Conservation (phyloP, 495 filamentous ascomycete genomes). For the Penicillium cosmopolitanum region DNA sequence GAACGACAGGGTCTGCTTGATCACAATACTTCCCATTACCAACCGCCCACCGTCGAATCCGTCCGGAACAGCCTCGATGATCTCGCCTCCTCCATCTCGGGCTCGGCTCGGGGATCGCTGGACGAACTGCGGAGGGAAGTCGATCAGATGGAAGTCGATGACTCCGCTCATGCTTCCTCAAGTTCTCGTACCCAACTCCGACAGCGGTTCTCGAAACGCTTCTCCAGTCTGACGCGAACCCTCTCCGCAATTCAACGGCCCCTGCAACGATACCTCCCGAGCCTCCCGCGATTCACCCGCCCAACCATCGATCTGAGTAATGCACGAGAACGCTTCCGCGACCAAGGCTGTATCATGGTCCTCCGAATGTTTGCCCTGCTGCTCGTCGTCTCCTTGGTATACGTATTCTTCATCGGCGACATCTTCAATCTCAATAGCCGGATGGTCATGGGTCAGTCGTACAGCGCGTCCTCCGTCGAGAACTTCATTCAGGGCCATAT, state of each 20-base stretch:
- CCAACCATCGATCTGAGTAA: slow-evolving; percentile 36
- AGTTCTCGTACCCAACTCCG: slow-evolving; percentile 42
- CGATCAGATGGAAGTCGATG: slow-evolving; percentile 87
- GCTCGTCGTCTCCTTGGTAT: slow-evolving; percentile 74
- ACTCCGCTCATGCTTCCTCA: slow-evolving; percentile 56
- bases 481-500: slow-evolving; percentile 71
- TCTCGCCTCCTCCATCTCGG: slow-evolving; percentile 46
- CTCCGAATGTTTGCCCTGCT: slow-evolving; percentile 74
- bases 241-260: slow-evolving; percentile 60
- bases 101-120: slow-evolving; percentile 49
- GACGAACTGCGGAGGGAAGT: slow-evolving; percentile 77
- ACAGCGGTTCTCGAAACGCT: slow-evolving; percentile 56
- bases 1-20: slow-evolving; percentile 65
- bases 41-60: slow-evolving; percentile 75
- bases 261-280: slow-evolving; percentile 54
- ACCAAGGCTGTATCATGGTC: slow-evolving; percentile 60
- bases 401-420: slow-evolving; percentile 82
- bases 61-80: slow-evolving; percentile 64
- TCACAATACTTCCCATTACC: slow-evolving; percentile 57
- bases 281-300: slow-evolving; percentile 44
- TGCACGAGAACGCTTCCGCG: slow-evolving; percentile 31
- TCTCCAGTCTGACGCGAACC: slow-evolving; percentile 56
- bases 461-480: slow-evolving; percentile 64
- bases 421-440: slow-evolving; percentile 61
- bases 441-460: slow-evolving; percentile 47